Evolutionary conservation across 2,329 filamentous ascomycete genomes (phyloP).

Genomic region (Pyrenophora teres): DNA sequence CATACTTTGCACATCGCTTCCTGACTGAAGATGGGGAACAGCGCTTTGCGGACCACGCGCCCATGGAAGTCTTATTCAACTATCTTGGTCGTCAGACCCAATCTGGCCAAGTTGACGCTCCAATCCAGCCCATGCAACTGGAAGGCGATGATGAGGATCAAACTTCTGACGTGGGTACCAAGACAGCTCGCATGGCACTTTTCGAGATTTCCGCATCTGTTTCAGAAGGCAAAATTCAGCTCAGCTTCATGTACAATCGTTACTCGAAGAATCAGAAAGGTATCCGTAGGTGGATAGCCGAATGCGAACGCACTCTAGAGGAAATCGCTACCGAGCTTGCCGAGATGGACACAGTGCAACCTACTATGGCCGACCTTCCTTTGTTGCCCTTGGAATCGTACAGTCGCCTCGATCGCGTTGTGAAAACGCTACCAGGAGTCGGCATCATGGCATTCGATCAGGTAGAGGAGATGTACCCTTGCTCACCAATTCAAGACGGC

Average conservation of each 20-base stretch:
- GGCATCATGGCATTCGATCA: constrained; percentile 30
- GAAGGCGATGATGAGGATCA: constrained; percentile 31
- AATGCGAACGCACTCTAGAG: constrained; percentile 39
- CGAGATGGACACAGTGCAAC: constrained; percentile 27
- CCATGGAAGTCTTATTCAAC: constrained; percentile 64
- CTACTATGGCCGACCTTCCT: constrained; percentile 42
- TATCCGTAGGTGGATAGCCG: constrained; percentile 41
- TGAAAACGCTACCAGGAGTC: constrained; percentile 30
- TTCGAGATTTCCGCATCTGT: constrained; percentile 42
- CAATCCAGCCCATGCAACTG: constrained; percentile 48
- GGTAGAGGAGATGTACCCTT: constrained; percentile 43
- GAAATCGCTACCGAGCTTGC: constrained; percentile 35
- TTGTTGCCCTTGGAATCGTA: constrained; percentile 40
- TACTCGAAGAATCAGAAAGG: constrained; percentile 40
- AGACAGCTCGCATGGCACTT: constrained; percentile 34
- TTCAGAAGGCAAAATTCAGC: constrained; percentile 27
- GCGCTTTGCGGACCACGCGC: constrained; percentile 49
- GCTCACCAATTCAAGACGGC: constrained; percentile 40
- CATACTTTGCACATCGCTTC: constrained; percentile 53
- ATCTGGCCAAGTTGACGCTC: constrained; percentile 53
- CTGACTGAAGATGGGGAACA: constrained; percentile 35
- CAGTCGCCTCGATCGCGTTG: constrained; percentile 33
- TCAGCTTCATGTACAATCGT: constrained; percentile 43
- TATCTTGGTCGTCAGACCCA: constrained; percentile 58
- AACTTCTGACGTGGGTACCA: constrained; percentile 36